phyloP scores from a whole-genome alignment of 371 early-diverging fungal genomes.

The Coemansia sp. region DNA sequence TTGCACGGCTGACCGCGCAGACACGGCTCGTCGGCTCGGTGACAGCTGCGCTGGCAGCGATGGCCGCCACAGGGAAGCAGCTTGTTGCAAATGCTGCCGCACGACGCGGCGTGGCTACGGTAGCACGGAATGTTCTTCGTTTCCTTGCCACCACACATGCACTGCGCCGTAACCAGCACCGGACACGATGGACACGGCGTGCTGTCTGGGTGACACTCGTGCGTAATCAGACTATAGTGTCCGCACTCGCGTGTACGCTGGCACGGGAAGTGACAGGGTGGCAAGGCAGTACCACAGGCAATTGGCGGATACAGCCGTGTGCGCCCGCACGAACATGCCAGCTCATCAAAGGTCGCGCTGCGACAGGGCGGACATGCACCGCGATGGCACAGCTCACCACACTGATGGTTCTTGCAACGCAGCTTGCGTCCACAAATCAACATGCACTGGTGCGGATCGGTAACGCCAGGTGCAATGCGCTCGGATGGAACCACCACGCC shows the following conservation, averaged over 20 bases:
- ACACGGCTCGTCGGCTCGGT: slow-evolving; percentile 62
- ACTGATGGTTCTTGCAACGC: slow-evolving; percentile 67
- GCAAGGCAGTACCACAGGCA: slow-evolving; percentile 69
- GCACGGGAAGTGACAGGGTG: slow-evolving; percentile 69
- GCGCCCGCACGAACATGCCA: slow-evolving; percentile 73
- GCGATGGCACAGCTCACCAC: slow-evolving; percentile 69
- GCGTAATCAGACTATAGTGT: slow-evolving; percentile 63
- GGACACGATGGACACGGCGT: slow-evolving; percentile 78
- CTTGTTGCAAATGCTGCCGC: slow-evolving; percentile 69
- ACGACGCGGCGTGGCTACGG: slow-evolving; percentile 62
- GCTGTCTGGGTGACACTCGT: slow-evolving; percentile 74
- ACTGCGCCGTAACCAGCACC: slow-evolving; percentile 61
- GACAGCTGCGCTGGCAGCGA: slow-evolving; percentile 71
- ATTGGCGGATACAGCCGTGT: slow-evolving; percentile 74
- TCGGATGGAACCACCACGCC: slow-evolving; percentile 25
- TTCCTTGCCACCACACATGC: slow-evolving; percentile 71
- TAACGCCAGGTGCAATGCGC: slow-evolving; percentile 30
- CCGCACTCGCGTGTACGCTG: slow-evolving; percentile 67
- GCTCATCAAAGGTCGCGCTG: slow-evolving; percentile 66
- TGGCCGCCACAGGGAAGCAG: slow-evolving; percentile 69
- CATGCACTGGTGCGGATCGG: slow-evolving; percentile 63
- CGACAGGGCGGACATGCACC: slow-evolving; percentile 72
- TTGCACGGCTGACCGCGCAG: slow-evolving; percentile 58
- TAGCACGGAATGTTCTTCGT: slow-evolving; percentile 75
- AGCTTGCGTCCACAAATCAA: slow-evolving; percentile 64